These are phyloP conservation scores for Dothideomycetes sp. DNA, from an alignment of 2,329 filamentous ascomycete genomes.

Conservation along the genomic window DNA sequence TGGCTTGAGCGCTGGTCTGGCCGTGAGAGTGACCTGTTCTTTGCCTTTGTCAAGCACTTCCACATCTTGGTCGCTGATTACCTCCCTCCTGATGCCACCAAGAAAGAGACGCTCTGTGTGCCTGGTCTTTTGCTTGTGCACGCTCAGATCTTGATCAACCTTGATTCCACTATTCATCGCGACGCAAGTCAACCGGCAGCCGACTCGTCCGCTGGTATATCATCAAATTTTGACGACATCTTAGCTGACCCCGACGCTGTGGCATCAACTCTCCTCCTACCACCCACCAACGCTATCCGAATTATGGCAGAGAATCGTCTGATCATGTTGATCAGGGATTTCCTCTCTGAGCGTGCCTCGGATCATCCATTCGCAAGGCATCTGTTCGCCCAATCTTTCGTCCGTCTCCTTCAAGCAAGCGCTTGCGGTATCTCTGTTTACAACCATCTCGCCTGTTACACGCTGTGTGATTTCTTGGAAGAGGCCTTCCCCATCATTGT, in stretches of 20 bases:
- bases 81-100: constrained; percentile 38
- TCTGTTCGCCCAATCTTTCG: constrained; percentile 69
- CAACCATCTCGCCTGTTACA: constrained; percentile 75
- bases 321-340: constrained; percentile 71
- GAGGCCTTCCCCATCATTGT: constrained; percentile 63
- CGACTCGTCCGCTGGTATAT: constrained; percentile 29
- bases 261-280: constrained; percentile 50
- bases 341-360: constrained; percentile 55
- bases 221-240: constrained; percentile 58
- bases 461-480: constrained; percentile 84
- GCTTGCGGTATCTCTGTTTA: constrained; percentile 69
- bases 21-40: constrained; percentile 79
- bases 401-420: constrained; percentile 61
- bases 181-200: constrained; percentile 39
- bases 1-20: constrained; percentile 84
- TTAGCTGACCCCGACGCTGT: constrained; percentile 58
- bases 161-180: constrained; percentile 78
- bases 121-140: constrained; percentile 75
- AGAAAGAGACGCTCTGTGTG: constrained; percentile 52
- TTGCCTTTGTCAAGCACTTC: constrained; percentile 84
- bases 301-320: constrained; percentile 85
- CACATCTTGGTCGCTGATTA: constrained; percentile 67
- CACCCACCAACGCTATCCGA: constrained; percentile 61
- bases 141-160: constrained; percentile 66
- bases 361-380: constrained; percentile 49